Base-by-base conservation (phyloP, 176 grass and related monocot genomes). In the Urochloa ruziziensis region DNA sequence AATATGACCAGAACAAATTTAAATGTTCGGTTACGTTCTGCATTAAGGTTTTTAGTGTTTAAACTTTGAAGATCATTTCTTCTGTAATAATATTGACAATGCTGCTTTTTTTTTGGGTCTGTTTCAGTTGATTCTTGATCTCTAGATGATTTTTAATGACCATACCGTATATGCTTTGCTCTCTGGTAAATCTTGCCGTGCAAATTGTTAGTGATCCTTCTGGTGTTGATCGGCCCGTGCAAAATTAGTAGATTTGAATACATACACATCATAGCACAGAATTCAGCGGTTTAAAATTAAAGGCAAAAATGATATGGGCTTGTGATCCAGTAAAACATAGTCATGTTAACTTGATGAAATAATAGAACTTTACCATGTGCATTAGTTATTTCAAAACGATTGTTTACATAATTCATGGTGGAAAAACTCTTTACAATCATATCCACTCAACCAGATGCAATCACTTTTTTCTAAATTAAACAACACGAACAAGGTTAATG, bases 381-480 rank as follows among this genome's bases (percentile, higher is more conserved):
- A 37, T 62, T 78, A 54, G 18, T 65, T 57, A 79, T 66, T 73
- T 57, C 75, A 79, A 71, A 88, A 84, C 57, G 21, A 24, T 4
- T 65, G 84, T 84, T 84, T 74, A 80, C 80, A 80, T 46, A 48
- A 32, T 66, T 67, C 13, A 14, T 46, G 59, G 35, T 8, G 18
- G 18, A n/a, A 33, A 27, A 72, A 68, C 13, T 2, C 15, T 73
- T 39, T 60, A 74, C 59, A 67, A 49, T 24, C 10, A 52, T 24
- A 52, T 62, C 36, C 58, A 84, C 73, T 51, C 27, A 74, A 59
- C 7, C 19, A 84, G 12, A 27, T 15, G 48, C 53, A 27, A 33
- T 51, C n/a, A 62, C 23, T 54, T 59, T 88, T 71, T 88, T 23
- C 37, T 87, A 57, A 67, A 17, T 37, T n/a, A n/a, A n/a, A n/a